A percentile compares a stretch with the other conserved stretches of the same genome.
phyloP scores from a whole-genome alignment of 1,284 basidiomycete species.

The Trametes pubescens region DNA sequence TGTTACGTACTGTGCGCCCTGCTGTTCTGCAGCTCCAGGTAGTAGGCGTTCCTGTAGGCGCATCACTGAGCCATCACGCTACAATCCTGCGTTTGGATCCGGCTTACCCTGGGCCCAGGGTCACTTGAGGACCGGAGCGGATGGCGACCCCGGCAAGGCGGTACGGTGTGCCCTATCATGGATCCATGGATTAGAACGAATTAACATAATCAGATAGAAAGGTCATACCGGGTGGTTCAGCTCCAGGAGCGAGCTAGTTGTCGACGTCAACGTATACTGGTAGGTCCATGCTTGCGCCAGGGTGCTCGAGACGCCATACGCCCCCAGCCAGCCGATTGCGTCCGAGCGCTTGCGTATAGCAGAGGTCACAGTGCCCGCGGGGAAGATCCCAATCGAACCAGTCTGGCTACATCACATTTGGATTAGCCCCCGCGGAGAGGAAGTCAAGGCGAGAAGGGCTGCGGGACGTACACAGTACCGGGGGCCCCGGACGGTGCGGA shows the following conservation, averaged over 20 bases:
- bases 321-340: slow-evolving; percentile 12
- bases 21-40: slow-evolving; percentile 24
- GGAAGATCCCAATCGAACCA: slow-evolving; percentile 7
- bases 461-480: slow-evolving; percentile 14
- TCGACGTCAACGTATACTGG: slow-evolving; percentile 7
- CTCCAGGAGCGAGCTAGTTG: slow-evolving; percentile 5
- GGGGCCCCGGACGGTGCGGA: slow-evolving; percentile 16
- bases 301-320: slow-evolving; percentile 7
- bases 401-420: slow-evolving; percentile 1
- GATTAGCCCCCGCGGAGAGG: neutral
- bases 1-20: slow-evolving; percentile 26
- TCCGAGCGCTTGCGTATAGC: slow-evolving; percentile 10
- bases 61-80: neutral
- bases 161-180: slow-evolving; percentile 16
- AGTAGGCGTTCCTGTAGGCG: slow-evolving; percentile 16
- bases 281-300: slow-evolving; percentile 9
- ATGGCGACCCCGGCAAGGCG: slow-evolving; percentile 29
- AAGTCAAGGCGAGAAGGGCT: neutral
- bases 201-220: neutral
- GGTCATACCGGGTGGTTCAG: slow-evolving; percentile 8
- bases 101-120: slow-evolving; percentile 29
- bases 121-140: slow-evolving; percentile 24
- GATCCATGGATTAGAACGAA: neutral
- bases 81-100: neutral
- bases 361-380: neutral